phyloP scores from a whole-genome alignment of 2,329 filamentous ascomycete genomes.

The Beauveria sp. region DNA sequence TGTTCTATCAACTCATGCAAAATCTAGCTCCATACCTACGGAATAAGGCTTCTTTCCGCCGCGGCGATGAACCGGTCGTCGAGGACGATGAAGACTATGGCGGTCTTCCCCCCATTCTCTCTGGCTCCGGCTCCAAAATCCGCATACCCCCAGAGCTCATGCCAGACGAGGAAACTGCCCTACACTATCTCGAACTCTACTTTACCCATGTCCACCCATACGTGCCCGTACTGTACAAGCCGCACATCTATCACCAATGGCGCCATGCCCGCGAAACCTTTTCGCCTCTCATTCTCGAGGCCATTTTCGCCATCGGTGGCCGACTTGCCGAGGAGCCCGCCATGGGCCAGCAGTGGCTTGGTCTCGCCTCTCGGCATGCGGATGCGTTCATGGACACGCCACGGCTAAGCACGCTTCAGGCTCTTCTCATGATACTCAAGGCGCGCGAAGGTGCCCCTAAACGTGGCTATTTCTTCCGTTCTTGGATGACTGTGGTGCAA shows the following conservation, averaged over 20 bases:
- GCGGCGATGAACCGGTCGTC: constrained; percentile 54
- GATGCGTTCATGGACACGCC: constrained; percentile 92
- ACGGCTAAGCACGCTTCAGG: constrained; percentile 84
- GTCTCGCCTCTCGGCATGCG: constrained; percentile 79
- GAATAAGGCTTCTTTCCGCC: constrained; percentile 43
- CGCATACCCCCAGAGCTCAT: constrained; percentile 89
- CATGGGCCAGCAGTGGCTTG: constrained; percentile 87
- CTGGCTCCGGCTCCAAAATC: constrained; percentile 66
- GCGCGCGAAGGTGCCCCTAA: constrained; percentile 88
- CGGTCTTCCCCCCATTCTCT: constrained; percentile 60
- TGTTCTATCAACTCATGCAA: constrained; percentile 5
- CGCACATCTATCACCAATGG: constrained; percentile 84
- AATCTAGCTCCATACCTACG: constrained; percentile 73
- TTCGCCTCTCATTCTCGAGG: constrained; percentile 81
- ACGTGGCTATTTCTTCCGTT: constrained; percentile 90
- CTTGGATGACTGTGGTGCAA: constrained; percentile 92
- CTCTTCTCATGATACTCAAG: constrained; percentile 78
- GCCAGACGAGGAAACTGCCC: constrained; percentile 74
- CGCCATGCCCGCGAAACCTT: constrained; percentile 72
- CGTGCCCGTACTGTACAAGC: constrained; percentile 78
- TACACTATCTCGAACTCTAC: constrained; percentile 84
- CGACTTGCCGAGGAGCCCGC: constrained; percentile 75
- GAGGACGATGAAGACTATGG: constrained; percentile 70
- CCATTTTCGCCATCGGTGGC: constrained; percentile 83
- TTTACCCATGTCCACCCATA: constrained; percentile 90